Evolutionary conservation across 441 rosid species (phyloP).

Genomic region (Cnidoscolus chayamansa): DNA sequence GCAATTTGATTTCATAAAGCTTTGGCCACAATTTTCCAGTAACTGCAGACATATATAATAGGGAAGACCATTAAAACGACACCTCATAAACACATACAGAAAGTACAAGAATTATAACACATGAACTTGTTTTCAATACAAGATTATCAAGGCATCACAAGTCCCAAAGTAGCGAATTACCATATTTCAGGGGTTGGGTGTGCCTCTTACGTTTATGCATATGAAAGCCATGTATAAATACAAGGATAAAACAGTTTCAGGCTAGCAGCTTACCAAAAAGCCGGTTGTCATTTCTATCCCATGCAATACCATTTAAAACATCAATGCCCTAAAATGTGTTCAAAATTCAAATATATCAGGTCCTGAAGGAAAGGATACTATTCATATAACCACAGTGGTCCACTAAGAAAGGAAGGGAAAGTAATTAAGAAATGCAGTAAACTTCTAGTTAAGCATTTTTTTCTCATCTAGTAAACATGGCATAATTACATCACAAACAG

Average conservation of each 20-base stretch:
- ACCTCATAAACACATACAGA: background rate
- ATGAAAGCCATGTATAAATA: too few species aligned
- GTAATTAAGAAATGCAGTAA: background rate
- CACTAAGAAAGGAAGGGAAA: background rate
- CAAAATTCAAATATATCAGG: slow-evolving; percentile 6
- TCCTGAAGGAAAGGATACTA: background rate
- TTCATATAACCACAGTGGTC: background rate
- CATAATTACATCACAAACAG: background rate
- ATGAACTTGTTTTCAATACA: too few species aligned
- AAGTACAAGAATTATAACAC: background rate
- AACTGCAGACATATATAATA: slow-evolving; percentile 43
- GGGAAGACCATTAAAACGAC: background rate
- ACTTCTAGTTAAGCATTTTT: background rate
- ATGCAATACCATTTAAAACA: slow-evolving; percentile 94
- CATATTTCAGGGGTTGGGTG: background rate
- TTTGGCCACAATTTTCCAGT: slow-evolving; percentile 92
- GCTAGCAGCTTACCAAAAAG: slow-evolving; percentile 60
- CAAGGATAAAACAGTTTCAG: background rate
- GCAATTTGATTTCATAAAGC: slow-evolving; percentile 75
- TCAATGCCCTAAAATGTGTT: slow-evolving; percentile 54
- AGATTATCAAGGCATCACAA: too few species aligned
- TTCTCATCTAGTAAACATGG: background rate
- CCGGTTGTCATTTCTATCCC: slow-evolving; percentile 65
- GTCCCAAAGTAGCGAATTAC: background rate
- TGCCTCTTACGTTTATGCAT: too few species aligned